Conservation (phyloP, 768 basidiomycete genomes). For the Coprinopsis marcescibilis region DNA sequence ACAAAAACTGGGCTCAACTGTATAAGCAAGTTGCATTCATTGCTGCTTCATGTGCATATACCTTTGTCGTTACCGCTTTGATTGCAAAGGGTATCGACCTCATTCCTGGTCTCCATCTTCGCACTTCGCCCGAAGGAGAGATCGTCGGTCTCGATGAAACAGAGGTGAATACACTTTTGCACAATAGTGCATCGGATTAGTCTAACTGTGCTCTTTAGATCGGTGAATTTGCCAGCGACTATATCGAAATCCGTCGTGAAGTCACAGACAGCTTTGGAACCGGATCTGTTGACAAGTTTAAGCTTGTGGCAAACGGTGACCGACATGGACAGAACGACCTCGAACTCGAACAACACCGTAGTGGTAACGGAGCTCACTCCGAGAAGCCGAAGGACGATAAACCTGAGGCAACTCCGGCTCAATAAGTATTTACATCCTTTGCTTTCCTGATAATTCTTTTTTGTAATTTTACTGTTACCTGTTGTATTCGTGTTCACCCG, state of each 20-base stretch:
- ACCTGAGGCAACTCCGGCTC: not conserved
- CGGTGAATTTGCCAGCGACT: constrained; percentile 65
- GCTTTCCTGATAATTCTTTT: not conserved
- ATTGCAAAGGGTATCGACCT: constrained; percentile 53
- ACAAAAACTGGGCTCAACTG: constrained; percentile 73
- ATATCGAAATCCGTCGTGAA: constrained; percentile 64
- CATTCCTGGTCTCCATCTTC: constrained; percentile 53
- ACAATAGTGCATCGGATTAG: not conserved
- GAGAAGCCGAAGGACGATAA: not conserved
- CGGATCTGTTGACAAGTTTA: constrained; percentile 10
- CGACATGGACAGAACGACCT: constrained; percentile 33
- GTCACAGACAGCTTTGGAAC: constrained; percentile 32
- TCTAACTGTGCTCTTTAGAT: constrained; percentile 32
- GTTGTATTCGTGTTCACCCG: too few relatives aligned
- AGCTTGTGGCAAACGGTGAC: constrained; percentile 31
- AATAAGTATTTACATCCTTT: too few relatives aligned
- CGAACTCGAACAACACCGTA: constrained; percentile 7
- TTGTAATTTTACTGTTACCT: not conserved
- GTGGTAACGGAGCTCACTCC: not conserved
- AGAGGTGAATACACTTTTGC: constrained; percentile 44
- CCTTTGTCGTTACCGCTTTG: constrained; percentile 55
- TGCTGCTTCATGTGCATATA: constrained; percentile 50
- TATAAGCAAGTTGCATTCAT: constrained; percentile 72
- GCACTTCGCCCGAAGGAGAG: constrained; percentile 51
- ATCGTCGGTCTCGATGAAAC: constrained; percentile 64